Evolutionary conservation across 73 alveolate genomes (phyloP).

Genomic region (Paraurostyla sp.): DNA sequence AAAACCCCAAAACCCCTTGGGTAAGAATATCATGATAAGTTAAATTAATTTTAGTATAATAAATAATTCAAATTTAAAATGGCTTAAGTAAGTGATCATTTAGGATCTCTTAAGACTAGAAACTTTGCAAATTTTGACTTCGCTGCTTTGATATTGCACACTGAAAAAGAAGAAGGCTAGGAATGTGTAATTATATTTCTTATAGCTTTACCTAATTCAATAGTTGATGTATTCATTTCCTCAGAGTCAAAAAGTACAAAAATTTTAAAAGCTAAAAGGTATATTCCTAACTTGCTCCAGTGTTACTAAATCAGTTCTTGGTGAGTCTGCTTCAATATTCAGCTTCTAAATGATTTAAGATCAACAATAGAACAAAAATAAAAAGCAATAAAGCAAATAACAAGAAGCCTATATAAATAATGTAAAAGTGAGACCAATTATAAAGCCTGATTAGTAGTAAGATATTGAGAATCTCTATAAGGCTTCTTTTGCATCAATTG

Average conservation of each 20-base stretch:
- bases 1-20: too few species aligned
- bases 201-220: neutral
- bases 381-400: neutral
- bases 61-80: neutral
- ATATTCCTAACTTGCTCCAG: conserved; percentile 44
- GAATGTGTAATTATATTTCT: conserved; percentile 27
- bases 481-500: conserved; percentile 33
- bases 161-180: conserved; percentile 57
- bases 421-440: conserved; percentile 16
- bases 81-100: conserved; percentile 30
- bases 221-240: conserved; percentile 57
- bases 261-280: conserved; percentile 56
- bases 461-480: neutral
- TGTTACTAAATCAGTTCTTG: conserved; percentile 41
- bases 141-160: conserved; percentile 45
- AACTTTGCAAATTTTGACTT: conserved; percentile 18
- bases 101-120: conserved; percentile 31
- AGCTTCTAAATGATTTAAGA: neutral
- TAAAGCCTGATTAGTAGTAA: neutral
- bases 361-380: neutral
- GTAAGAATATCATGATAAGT: too few species aligned
- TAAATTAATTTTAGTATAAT: neutral
- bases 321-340: neutral
- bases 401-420: conserved; percentile 41
- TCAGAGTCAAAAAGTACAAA: neutral